A percentile compares a stretch with the other conserved stretches of the same genome.
Evolutionary conservation across 2,329 filamentous ascomycete genomes (phyloP).

Genomic region (Hypomyces rosellus): DNA sequence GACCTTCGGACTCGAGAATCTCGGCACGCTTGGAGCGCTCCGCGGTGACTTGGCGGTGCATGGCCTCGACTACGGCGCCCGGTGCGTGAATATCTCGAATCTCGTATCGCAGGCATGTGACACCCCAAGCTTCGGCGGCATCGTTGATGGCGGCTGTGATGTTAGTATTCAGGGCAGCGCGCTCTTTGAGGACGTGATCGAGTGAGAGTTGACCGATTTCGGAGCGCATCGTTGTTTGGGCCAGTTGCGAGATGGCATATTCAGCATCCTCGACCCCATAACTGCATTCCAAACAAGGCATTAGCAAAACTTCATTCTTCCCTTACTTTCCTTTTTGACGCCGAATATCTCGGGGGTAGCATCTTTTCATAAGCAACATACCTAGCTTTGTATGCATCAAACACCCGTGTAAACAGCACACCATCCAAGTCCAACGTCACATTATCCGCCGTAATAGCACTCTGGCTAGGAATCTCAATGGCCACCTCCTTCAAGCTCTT

Average conservation of each 20-base stretch:
- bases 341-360: no score
- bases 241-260: conserved; percentile 95
- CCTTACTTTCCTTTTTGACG: background rate
- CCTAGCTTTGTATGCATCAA: conserved; percentile 97
- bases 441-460: conserved; percentile 96
- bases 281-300: conserved; percentile 37
- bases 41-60: conserved; percentile 97
- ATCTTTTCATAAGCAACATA: conserved; percentile 33
- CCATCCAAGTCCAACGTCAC: conserved; percentile 95
- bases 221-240: conserved; percentile 97
- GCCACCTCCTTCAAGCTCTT: conserved; percentile 95
- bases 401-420: conserved; percentile 90
- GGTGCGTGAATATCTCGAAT: conserved; percentile 98
- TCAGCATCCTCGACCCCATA: conserved; percentile 98
- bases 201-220: conserved; percentile 96
- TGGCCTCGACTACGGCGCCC: conserved; percentile 86
- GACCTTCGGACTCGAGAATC: conserved; percentile 94
- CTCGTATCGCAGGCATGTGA: conserved; percentile 93
- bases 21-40: conserved; percentile 96
- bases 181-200: conserved; percentile 96
- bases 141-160: conserved; percentile 99
- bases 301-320: background rate
- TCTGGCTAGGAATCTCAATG: conserved; percentile 95
- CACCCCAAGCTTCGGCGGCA: conserved; percentile 92
- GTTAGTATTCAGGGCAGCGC: conserved; percentile 90